phyloP scores from a whole-genome alignment of 805 yeast species.

The Cyberlindnera nakhonratchasimensis region DNA sequence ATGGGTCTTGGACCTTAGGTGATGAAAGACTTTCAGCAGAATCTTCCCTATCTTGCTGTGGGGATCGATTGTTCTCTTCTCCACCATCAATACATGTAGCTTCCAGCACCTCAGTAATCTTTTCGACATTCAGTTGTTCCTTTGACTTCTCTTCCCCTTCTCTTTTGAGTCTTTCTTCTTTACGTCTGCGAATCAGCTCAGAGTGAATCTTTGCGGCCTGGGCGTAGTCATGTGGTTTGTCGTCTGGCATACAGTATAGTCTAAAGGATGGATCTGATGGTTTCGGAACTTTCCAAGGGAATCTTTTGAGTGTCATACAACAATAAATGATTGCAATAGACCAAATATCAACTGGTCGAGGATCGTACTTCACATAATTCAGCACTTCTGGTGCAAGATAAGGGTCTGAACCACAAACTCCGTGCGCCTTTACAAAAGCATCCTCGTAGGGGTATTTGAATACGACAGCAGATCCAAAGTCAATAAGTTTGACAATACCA shows the following conservation, averaged over 20 bases:
- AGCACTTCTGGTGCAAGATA: conserved; percentile 81
- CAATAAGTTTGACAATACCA: conserved; percentile 75
- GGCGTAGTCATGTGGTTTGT: conserved; percentile 70
- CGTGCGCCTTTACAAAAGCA: conserved; percentile 58
- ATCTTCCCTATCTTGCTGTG: not conserved
- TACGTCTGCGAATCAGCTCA: conserved; percentile 55
- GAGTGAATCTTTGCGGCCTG: conserved; percentile 73
- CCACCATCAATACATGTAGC: conserved; percentile 16
- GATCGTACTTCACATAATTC: conserved; percentile 51
- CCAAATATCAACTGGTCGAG: conserved; percentile 80
- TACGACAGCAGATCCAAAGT: conserved; percentile 82
- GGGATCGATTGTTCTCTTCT: conserved; percentile 9
- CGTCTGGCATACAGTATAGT: conserved; percentile 64
- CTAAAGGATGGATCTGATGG: conserved; percentile 66
- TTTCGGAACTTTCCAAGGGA: conserved; percentile 85
- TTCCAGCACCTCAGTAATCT: conserved; percentile 15
- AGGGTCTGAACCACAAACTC: conserved; percentile 84
- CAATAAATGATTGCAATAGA: conserved; percentile 81
- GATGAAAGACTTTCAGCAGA: not conserved
- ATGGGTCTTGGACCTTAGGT: not conserved
- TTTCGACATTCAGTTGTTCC: conserved; percentile 9
- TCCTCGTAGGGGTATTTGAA: conserved; percentile 73
- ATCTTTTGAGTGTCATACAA: conserved; percentile 80
- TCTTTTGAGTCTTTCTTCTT: conserved; percentile 38
- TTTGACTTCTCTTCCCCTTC: conserved; percentile 3